A percentile compares a stretch with the other conserved stretches of the same genome.
phyloP scores from a whole-genome alignment of 1,284 basidiomycete species.

The Sporisorium iseilematis-ciliati region DNA sequence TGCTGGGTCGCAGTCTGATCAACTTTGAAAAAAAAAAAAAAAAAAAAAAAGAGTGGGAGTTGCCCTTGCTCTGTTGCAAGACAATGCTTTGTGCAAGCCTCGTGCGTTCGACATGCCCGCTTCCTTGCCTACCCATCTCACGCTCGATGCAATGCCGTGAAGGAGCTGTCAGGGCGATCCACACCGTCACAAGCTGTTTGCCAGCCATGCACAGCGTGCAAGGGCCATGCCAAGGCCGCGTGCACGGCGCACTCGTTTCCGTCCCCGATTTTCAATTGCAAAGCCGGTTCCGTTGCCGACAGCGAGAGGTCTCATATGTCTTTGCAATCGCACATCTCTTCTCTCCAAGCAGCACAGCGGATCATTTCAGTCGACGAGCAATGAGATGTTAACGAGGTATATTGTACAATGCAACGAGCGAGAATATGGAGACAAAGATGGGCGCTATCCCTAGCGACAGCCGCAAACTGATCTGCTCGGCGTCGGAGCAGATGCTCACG shows the following conservation, averaged over 20 bases:
- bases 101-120: not conserved
- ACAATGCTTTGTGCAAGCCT: slow-evolving; percentile 3
- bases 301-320: slow-evolving; percentile 1
- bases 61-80: slow-evolving; percentile 3
- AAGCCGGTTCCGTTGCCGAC: slow-evolving; percentile 8
- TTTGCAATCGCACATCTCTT: not conserved
- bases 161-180: not conserved
- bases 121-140: not conserved
- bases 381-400: slow-evolving; percentile 4
- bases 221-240: slow-evolving; percentile 3
- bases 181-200: not conserved
- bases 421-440: not conserved
- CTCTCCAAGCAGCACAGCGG: not conserved
- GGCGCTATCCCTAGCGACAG: not conserved
- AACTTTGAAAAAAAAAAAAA: too few relatives aligned
- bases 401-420: not conserved
- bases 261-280: not conserved
- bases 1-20: not conserved
- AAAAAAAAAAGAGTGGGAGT: too few relatives aligned
- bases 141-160: not conserved
- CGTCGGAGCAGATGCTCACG: not conserved
- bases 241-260: slow-evolving; percentile 2
- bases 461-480: not conserved
- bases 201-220: slow-evolving; percentile 6
- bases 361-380: not conserved